Conservation (phyloP, 139 green algal species). For the Ulvella scutata region DNA sequence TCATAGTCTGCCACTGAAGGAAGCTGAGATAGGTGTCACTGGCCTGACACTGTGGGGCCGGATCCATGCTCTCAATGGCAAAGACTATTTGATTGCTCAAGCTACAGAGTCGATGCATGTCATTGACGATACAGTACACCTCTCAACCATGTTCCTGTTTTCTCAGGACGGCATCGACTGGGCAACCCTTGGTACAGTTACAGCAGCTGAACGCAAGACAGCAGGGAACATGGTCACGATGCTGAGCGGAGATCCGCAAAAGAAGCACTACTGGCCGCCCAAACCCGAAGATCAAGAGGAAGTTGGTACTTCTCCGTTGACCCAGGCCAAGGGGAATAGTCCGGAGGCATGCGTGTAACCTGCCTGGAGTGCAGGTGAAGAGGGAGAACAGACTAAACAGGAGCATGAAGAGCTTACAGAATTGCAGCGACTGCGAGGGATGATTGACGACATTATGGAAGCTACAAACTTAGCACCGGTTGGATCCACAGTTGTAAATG, state of each 20-base stretch:
- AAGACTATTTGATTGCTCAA: slow-evolving; percentile 56
- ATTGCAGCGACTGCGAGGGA: slow-evolving; percentile 18
- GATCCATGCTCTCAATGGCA: slow-evolving; percentile 37
- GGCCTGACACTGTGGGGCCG: slow-evolving; percentile 38
- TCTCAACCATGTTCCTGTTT: slow-evolving; percentile 46
- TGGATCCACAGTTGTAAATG: slow-evolving; percentile 24
- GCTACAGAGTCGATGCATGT: slow-evolving; percentile 19
- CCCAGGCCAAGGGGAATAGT: background rate
- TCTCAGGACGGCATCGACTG: slow-evolving; percentile 44
- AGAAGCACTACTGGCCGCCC: background rate
- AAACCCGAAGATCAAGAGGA: background rate
- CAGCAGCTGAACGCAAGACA: slow-evolving; percentile 20
- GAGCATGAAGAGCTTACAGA: slow-evolving; percentile 14
- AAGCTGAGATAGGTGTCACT: slow-evolving; percentile 34
- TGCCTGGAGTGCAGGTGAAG: background rate
- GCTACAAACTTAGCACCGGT: slow-evolving; percentile 11
- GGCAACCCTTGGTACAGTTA: slow-evolving; percentile 40
- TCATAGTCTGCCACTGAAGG: slow-evolving; percentile 44
- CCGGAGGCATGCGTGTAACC: background rate
- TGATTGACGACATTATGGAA: slow-evolving; percentile 14
- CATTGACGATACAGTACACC: slow-evolving; percentile 14
- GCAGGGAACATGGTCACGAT: slow-evolving; percentile 14
- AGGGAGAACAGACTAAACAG: background rate
- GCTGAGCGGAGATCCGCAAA: slow-evolving; percentile 28
- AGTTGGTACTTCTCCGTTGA: slow-evolving; percentile 7